A percentile compares a stretch with the other conserved stretches of the same genome.
phyloP scores from a whole-genome alignment of 371 early-diverging fungal genomes.

The Synchytrium microbalum region DNA sequence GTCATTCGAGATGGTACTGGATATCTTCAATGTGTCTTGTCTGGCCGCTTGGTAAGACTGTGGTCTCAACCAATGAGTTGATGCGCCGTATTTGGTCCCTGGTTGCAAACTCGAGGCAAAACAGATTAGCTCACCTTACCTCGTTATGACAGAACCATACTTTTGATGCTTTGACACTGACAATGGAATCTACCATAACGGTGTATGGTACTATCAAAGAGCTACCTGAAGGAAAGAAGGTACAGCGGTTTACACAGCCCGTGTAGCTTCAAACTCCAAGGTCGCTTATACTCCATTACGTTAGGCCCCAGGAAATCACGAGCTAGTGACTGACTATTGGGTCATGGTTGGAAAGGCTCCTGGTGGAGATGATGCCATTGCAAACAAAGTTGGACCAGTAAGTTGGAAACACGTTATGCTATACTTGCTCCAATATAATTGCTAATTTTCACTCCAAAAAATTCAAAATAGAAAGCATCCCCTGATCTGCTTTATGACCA shows the following conservation, averaged over 20 bases:
- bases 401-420: no score
- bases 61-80: background rate
- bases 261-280: no score
- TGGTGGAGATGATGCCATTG: conserved; percentile 88
- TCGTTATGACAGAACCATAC: conserved; percentile 70
- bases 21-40: conserved; percentile 88
- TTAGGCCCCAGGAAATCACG: conserved; percentile 92
- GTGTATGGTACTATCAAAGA: conserved; percentile 80
- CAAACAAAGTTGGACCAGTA: conserved; percentile 74
- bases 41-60: conserved; percentile 63
- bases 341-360: conserved; percentile 89
- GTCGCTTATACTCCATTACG: background rate
- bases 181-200: conserved; percentile 84
- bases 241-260: conserved; percentile 27
- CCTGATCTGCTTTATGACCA: conserved; percentile 85
- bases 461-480: conserved; percentile 60
- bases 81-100: background rate
- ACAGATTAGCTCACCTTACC: background rate
- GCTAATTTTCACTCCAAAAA: no score
- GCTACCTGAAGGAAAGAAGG: conserved; percentile 88
- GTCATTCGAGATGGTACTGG: conserved; percentile 93
- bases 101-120: background rate
- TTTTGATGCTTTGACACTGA: conserved; percentile 87
- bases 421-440: no score
- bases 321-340: conserved; percentile 95